Conservation (phyloP, 257 asterid species). For the Scutellaria baicalensis region DNA sequence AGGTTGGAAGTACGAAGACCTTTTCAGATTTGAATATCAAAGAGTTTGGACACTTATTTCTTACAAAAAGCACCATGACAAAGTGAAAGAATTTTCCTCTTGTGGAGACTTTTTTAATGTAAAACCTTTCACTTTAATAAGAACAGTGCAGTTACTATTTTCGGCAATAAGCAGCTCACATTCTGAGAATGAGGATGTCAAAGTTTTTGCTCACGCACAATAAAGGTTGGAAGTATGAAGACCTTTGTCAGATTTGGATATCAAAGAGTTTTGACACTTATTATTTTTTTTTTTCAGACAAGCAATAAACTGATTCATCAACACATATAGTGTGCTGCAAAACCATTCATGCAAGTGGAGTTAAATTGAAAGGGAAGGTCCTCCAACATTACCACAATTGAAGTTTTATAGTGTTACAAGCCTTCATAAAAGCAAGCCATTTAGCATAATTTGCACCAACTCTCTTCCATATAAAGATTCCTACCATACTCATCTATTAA, state of each 20-base stretch:
- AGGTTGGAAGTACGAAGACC: background rate
- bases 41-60: background rate
- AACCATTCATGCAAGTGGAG: background rate
- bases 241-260: background rate
- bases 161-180: background rate
- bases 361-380: background rate
- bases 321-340: background rate
- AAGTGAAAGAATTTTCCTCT: background rate
- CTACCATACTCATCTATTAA: background rate
- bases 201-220: background rate
- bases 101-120: background rate
- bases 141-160: background rate
- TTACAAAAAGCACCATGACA: background rate
- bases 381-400: background rate
- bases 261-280: background rate
- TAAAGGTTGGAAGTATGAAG: background rate
- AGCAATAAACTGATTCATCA: background rate
- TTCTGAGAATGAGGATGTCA: background rate
- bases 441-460: slow-evolving; percentile 1
- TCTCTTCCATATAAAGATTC: background rate
- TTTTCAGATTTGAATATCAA: background rate
- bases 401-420: background rate
- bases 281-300: background rate
- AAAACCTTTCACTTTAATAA: background rate
- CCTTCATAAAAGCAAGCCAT: background rate